Percentiles rank a stretch among this genome's conserved stretches.
Evolutionary conservation across 2,329 filamentous ascomycete genomes (phyloP).

Genomic region (Fusarium haematococcum): DNA sequence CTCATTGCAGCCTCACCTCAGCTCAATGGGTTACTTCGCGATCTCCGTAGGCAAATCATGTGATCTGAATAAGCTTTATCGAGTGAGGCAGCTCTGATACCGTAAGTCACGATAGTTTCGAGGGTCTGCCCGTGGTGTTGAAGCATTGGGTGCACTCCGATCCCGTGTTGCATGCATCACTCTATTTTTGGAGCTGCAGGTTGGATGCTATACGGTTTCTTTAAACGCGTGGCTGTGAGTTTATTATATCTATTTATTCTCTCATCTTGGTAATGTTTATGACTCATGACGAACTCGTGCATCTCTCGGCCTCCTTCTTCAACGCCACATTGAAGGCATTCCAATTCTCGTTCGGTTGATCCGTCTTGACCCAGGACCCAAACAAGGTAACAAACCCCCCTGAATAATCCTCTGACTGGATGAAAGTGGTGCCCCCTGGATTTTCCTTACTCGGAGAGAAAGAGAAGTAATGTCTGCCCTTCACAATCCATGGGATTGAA

Average conservation of each 20-base stretch:
- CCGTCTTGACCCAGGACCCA: slow-evolving; percentile 20
- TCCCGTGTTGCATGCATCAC: background rate
- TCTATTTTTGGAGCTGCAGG: background rate
- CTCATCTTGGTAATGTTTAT: background rate
- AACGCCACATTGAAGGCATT: slow-evolving; percentile 21
- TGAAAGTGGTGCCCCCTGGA: slow-evolving; percentile 26
- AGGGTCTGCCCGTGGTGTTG: background rate
- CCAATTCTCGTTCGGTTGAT: slow-evolving; percentile 15
- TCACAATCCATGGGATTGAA: slow-evolving; percentile 1
- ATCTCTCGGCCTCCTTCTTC: slow-evolving; percentile 25
- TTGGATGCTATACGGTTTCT: background rate
- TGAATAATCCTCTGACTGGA: slow-evolving; percentile 21
- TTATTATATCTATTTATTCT: background rate
- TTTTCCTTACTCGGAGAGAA: slow-evolving; percentile 27
- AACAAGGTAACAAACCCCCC: slow-evolving; percentile 6
- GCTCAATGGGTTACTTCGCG: background rate
- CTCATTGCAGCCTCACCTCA: background rate
- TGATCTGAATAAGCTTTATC: background rate
- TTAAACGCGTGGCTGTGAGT: background rate
- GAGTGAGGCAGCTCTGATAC: background rate
- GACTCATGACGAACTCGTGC: background rate
- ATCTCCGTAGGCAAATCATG: background rate
- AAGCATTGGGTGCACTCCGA: background rate
- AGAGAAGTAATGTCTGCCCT: slow-evolving; percentile 18
- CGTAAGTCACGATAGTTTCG: background rate